Base-by-base conservation (phyloP, 768 basidiomycete species). In the Leccinum ochraceum region DNA sequence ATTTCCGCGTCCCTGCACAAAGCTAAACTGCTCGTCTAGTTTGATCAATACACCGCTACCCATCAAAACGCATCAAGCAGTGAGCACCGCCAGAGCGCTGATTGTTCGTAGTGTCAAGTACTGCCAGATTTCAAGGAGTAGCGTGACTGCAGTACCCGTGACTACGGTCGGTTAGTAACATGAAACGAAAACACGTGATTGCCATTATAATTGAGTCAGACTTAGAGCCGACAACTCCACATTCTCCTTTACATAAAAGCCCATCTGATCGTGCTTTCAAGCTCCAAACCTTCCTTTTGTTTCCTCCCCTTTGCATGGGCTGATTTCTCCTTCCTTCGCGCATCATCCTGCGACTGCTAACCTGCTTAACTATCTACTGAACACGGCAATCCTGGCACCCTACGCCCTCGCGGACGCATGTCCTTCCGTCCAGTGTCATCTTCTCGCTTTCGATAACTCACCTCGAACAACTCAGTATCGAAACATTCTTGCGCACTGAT, bases 361-460 rank as follows among this genome's bases (percentile, higher is more conserved):
- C 49, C 51, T 57, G 7, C 30, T 39, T 36, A 14, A 36, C 51
- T 14, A 4, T 28, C 13, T 56, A 32, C 26, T 32, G 26, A 53
- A 49, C 20, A 51, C 54, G 52, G 54, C 65, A 63, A 26, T 13
- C 44, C 69, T 71, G 69, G 69, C 65, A 62, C 58, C 63, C 60
- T 60, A 59, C 69, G 55, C 61, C 64, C 37, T 56, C 24, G 14
- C 61, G 56, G 65, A 67, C 69, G 67, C 49, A 70, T 70, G 69
- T 62, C 61, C 67, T 36, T 60, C 32, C 30, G 46, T 28, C 46
- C 20, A 30, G 53, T 42, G 6, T 20, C 56, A 24, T 34, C 9
- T 20, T 37, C 11, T 20, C 32, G 36, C 48, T 59, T 57, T 61
- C 65, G 63, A 61, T 65, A 71, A 55, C 46, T 53, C 28, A 3